A percentile compares a stretch with the other conserved stretches of the same genome.
phyloP scores from a whole-genome alignment of 2,329 filamentous ascomycete genomes.

The Cercospora canescens region DNA sequence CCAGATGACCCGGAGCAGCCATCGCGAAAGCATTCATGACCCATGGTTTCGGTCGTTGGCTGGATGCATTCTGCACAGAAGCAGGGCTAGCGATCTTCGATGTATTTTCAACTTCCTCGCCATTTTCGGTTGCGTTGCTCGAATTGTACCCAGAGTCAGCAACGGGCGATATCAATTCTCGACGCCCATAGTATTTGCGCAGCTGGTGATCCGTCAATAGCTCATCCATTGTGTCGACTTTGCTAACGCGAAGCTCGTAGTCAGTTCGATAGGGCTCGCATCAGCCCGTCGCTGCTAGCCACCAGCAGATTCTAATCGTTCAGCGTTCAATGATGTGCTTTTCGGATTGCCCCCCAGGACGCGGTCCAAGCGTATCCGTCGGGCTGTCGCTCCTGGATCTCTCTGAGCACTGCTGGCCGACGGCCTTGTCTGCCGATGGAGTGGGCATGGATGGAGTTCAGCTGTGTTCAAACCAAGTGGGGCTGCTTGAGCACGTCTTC shows the following conservation, averaged over 20 bases:
- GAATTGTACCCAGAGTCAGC: constrained; percentile 9
- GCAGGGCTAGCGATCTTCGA: background rate
- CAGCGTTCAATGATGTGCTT: background rate
- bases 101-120: background rate
- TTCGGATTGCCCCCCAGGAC: background rate
- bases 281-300: background rate
- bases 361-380: background rate
- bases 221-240: constrained; percentile 2
- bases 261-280: background rate
- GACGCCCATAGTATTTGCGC: constrained; percentile 1
- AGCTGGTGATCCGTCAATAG: constrained; percentile 6
- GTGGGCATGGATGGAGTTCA: background rate
- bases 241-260: too few relatives aligned
- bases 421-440: background rate
- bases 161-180: background rate
- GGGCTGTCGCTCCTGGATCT: constrained; percentile 10
- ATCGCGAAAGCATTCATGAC: constrained; percentile 52
- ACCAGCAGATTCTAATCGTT: background rate
- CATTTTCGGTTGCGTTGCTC: constrained; percentile 4
- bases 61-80: background rate
- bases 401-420: background rate
- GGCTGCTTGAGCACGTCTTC: constrained; percentile 13
- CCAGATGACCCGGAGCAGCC: constrained; percentile 49
- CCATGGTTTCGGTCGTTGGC: constrained; percentile 37
- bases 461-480: constrained; percentile 1